Evolutionary conservation across 2,329 filamentous ascomycete genomes (phyloP), one percentile per base, ranked within the genome.

Genomic region (Penicillium sp.): DNA sequence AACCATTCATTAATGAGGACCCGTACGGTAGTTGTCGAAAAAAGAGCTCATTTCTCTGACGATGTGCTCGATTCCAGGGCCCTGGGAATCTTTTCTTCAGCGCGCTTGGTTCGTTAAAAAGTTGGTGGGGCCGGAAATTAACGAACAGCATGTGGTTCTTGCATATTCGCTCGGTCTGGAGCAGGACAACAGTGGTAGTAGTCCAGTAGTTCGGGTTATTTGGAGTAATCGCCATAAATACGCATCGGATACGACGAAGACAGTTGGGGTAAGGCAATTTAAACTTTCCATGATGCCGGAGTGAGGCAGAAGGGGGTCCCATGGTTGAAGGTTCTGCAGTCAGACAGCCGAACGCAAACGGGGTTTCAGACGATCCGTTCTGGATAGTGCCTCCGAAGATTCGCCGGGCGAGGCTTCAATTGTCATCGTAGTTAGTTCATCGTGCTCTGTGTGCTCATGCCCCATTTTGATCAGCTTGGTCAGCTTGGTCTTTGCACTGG

Each of bases 191-290:
- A 26, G 26, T 26, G 28, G 28, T 30, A 30, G 9, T 30, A 30
- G 28, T 33, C 30, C 4, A 37, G 35, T 37, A 37, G 13, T 37
- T 15, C 13, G 13, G 12, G 17, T 24, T 28, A 4, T n/a, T 33
- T 33, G 47, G 28, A 33, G 38, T 19, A 58, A 37, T 35, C 17
- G 44, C 19, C n/a, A 26, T n/a, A n/a, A 35, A 67, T 65, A 65
- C 61, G 64, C 50, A 47, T 30, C 33, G 33, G 24, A 58, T 60
- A 64, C 59, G 53, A 56, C 47, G 53, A 45, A 57, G 53, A 10
- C 49, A 62, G 35, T 65, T 65, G 63, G 63, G 55, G 63, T 65
- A 42, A 59, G 24, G n/a, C 58, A 22, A 44, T 42, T 42, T 15
- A 38, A 53, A 44, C 26, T 33, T 45, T 55, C 44, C 26, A 24